Percentiles rank a stretch among this genome's conserved stretches.
These are phyloP conservation scores for Tolypocladium amazonense DNA, from an alignment of 2,329 filamentous ascomycete genomes.

Conservation along the genomic window DNA sequence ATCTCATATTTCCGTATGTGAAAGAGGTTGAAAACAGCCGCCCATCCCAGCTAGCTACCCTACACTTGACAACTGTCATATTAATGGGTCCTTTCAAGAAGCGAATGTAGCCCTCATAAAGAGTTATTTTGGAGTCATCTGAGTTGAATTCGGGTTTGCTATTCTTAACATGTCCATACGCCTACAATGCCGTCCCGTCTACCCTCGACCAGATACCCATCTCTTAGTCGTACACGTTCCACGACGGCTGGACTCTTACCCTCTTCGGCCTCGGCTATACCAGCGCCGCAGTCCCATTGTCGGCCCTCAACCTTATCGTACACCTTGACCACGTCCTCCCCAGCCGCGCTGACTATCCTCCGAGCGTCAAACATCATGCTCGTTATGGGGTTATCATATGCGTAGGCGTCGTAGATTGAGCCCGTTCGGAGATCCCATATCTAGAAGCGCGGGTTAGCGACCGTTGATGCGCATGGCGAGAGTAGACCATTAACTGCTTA, in stretches of 20 bases:
- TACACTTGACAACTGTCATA: neutral
- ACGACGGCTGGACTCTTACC: slow-evolving; percentile 58
- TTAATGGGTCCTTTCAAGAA: no score
- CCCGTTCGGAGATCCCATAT: slow-evolving; percentile 98
- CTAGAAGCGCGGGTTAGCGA: slow-evolving; percentile 32
- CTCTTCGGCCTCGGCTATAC: slow-evolving; percentile 57
- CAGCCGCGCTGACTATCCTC: slow-evolving; percentile 80
- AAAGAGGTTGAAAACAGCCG: no score
- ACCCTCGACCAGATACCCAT: slow-evolving; percentile 89
- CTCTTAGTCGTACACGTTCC: slow-evolving; percentile 80
- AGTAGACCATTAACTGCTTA: slow-evolving; percentile 37
- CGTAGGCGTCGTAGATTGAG: slow-evolving; percentile 90
- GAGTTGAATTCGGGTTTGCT: neutral
- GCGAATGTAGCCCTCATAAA: no score
- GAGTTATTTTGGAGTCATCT: neutral
- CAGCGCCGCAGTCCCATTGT: slow-evolving; percentile 94
- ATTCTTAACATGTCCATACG: slow-evolving; percentile 65
- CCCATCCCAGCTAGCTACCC: neutral
- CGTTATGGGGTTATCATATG: slow-evolving; percentile 83
- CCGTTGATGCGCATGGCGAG: neutral
- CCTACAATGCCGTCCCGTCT: slow-evolving; percentile 79
- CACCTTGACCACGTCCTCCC: slow-evolving; percentile 91
- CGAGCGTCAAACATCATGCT: slow-evolving; percentile 96
- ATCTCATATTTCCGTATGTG: fast-evolving
- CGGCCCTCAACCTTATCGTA: slow-evolving; percentile 95